A percentile compares a stretch with the other conserved stretches of the same genome.
These are phyloP conservation scores for Thinopyrum elongatum DNA, from an alignment of 176 grass and related monocot species.

Conservation along the genomic window DNA sequence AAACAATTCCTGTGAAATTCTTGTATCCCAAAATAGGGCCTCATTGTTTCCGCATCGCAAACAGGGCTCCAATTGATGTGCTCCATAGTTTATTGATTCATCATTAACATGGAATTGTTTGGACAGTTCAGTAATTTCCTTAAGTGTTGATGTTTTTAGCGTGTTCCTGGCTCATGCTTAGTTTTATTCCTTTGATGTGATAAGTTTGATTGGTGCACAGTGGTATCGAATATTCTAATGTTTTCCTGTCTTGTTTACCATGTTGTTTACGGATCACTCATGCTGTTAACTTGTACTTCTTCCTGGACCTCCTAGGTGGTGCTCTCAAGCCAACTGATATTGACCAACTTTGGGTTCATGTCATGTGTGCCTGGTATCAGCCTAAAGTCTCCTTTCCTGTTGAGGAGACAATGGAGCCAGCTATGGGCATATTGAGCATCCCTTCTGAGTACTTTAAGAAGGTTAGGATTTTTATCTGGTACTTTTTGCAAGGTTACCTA, in stretches of 20 bases:
- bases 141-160: not conserved
- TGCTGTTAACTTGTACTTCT: constrained; percentile 15
- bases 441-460: constrained; percentile 79
- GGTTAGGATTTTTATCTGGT: constrained; percentile 34
- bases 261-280: not conserved
- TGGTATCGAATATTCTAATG: not conserved
- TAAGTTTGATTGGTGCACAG: constrained; percentile 11
- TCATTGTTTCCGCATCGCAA: not conserved
- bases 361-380: constrained; percentile 96
- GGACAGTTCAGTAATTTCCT: not conserved
- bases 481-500: constrained; percentile 13
- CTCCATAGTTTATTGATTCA: constrained; percentile 12
- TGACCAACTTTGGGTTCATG: constrained; percentile 86
- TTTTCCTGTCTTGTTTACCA: not conserved
- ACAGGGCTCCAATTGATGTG: not conserved
- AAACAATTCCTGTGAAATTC: constrained; percentile 6
- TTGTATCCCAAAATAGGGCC: not conserved
- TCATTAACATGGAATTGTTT: not conserved
- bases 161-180: not conserved
- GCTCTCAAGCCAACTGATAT: constrained; percentile 89
- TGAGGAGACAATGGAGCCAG: constrained; percentile 86
- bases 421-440: constrained; percentile 77
- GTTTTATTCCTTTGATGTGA: not conserved
- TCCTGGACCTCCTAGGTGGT: constrained; percentile 51
- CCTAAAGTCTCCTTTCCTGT: constrained; percentile 76